Conservation (phyloP, 345 rosid genomes). For the Lumnitzera racemosa region DNA sequence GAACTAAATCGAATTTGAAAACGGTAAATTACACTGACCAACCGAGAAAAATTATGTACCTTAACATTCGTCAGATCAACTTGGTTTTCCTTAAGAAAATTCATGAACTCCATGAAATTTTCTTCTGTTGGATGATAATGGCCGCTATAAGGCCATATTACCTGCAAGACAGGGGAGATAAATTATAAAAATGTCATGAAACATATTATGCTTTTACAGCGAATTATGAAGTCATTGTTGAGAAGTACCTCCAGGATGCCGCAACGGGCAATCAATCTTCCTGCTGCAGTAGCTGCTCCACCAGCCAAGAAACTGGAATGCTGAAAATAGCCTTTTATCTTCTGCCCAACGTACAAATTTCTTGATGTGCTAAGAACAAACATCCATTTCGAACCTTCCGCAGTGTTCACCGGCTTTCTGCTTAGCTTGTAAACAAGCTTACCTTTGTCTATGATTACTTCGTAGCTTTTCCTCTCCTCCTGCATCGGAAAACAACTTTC, state of each 20-base stretch:
- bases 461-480: slow-evolving; percentile 64
- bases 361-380: slow-evolving; percentile 62
- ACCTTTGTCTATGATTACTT: slow-evolving; percentile 42
- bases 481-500: slow-evolving; percentile 9
- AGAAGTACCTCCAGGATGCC: slow-evolving; percentile 39
- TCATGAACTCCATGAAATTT: slow-evolving; percentile 27
- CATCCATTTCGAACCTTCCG: slow-evolving; percentile 57
- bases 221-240: background rate
- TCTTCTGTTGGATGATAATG: slow-evolving; percentile 49
- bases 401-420: slow-evolving; percentile 31
- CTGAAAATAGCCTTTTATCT: slow-evolving; percentile 61
- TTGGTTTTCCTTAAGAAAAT: slow-evolving; percentile 27
- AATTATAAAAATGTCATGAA: background rate
- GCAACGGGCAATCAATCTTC: slow-evolving; percentile 45
- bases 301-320: slow-evolving; percentile 83
- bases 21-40: background rate
- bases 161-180: slow-evolving; percentile 13
- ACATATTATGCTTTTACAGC: background rate
- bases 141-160: slow-evolving; percentile 47
- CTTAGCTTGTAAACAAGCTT: slow-evolving; percentile 41
- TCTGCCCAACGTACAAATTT: slow-evolving; percentile 45
- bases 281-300: slow-evolving; percentile 65
- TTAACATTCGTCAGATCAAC: slow-evolving; percentile 37
- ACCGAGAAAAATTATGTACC: slow-evolving; percentile 12
- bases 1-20: background rate